Evolutionary conservation across 1,139 yeast genomes (phyloP), one percentile per base, ranked within the genome.

Genomic region (Casaregolazyma lundiana): DNA sequence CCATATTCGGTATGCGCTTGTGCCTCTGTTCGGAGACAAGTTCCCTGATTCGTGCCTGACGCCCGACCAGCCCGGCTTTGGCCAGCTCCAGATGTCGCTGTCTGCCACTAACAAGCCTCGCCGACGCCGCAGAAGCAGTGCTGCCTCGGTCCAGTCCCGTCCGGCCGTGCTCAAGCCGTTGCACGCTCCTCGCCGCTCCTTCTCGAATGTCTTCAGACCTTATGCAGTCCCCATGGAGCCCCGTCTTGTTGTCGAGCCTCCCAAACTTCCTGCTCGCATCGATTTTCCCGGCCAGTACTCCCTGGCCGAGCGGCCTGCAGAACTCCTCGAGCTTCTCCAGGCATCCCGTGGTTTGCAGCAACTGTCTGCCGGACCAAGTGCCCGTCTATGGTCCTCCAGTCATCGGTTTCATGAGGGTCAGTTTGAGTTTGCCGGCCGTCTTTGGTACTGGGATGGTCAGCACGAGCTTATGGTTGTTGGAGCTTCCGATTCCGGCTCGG

Each of bases 21-120:
- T 88, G 37, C 96, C 97, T 1, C 60, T 89, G 9, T 89, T 89
- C 67, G 97, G 97, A 2, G 67, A 68, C 2, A 74, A 70, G 37
- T 90, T 89, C 62, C 90, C 94, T 0, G 73, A 71, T 30, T 72
- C 75, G 49, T 90, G 97, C 62, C 70, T 84, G 48, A 69, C 65
- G 50, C 94, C 95, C 0, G 67, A 67, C 46, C 83, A 81, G 53
- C 68, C 69, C 5, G 89, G 88, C 2, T 86, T 80, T 66, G 94
- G 95, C 32, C 59, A 56, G 43, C 45, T 57, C 40, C 60, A 57
- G 40, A 44, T 57, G 46, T 49, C 48, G n/a, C 30, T 48, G 30
- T 21, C 18, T 11, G 38, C 32, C 48, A 40, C 46, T 44, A 43
- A 50, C 38, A 44, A 18, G 41, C 38, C 45, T 35, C 47, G 49